Evolutionary conservation across 2,329 filamentous ascomycete genomes (phyloP), one percentile per base, ranked within the genome.

Genomic region (Fusarium longipes): DNA sequence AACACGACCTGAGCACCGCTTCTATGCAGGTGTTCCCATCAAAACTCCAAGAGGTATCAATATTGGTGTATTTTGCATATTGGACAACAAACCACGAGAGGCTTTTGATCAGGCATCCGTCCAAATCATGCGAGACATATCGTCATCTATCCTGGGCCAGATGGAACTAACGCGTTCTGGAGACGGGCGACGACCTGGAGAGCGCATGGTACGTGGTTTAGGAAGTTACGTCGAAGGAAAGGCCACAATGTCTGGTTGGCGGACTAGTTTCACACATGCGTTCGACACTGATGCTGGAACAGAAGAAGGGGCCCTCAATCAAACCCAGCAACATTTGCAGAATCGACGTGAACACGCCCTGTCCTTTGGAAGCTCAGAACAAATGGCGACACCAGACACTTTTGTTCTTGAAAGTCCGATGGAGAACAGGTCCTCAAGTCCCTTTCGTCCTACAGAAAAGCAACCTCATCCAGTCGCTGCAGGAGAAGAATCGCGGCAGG

Each of bases 21-120:
- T 83, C 63, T 83, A 82, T 39, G 77, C 80, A 0, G 80, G 74
- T 1, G 77, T 81, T 0, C 81, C 81, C 1, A 80, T 83, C 6
- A 74, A 75, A 2, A 78, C 79, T 0, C 74, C 63, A 0, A 68
- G 73, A 4, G 80, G 79, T 20, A 78, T 82, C 62, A 79, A 81
- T 43, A 82, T 83, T 8, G 81, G 81, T 6, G 77, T 79, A 1
- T 77, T 77, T 17, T 79, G 76, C 52, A 71, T 81, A 9, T 57
- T 77, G 15, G 63, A 70, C 36, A 47, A 45, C 8, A 57, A 65
- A 11, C 42, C 65, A 10, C 54, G 65, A 24, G 22, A 48, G 0
- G 17, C 12, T 3, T 72, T 79, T 57, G 74, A 72, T 35, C 71
- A 76, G 15, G 44, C 62, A 14, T 69, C 75, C n/a, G 71, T 77